Base-by-base conservation (phyloP, 768 basidiomycete species). In the Clavaria fumosa region DNA sequence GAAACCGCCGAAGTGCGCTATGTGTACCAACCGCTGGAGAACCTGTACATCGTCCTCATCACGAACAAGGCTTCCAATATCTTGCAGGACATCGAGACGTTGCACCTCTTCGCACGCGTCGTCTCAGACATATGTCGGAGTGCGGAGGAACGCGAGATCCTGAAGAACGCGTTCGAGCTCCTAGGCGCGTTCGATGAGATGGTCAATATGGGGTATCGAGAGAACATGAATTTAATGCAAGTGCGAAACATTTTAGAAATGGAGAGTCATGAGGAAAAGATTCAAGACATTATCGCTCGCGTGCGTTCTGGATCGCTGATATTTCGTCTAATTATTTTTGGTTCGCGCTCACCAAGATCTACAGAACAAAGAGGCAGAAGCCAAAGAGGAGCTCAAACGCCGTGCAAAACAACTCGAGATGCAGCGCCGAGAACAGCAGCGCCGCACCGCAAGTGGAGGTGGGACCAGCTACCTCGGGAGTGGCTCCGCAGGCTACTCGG, bases 1-100 rank as follows among this genome's bases (percentile, higher is more conserved):
- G 91, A 86, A 66, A 95, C 88, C 0, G 59, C 82, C 26, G 89
- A 99, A 57, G 90, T 93, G 35, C 82, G 90, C 48, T 96, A 89
- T 53, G 90, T 96, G 44, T 96, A 93, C 57, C 90, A 95, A 51
- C 89, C 90, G 0, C 71, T 96, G 32, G 90, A 95, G 57, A 89
- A 96, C 55, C 75, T 97, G 18, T 97, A 96, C 60, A 93, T 97
- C 43, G 69, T 97, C 47, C 70, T 97, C 45, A 91, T 97, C 60
- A 97, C 93, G 38, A 97, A 96, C 63, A 96, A 95, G 57, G 85
- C 88, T 5, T 89, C 85, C n/a, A 99, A 99, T 52, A 97, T 97
- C 50, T 64, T 99, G 26, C 95, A 95, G 63, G 95, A 97, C 56
- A 93, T 97, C 45, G 84, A 95, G 41, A 99, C 93, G 0, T 68